These are phyloP conservation scores for Suillus weaverae DNA, from an alignment of 768 basidiomycete genomes.

Conservation along the genomic window DNA sequence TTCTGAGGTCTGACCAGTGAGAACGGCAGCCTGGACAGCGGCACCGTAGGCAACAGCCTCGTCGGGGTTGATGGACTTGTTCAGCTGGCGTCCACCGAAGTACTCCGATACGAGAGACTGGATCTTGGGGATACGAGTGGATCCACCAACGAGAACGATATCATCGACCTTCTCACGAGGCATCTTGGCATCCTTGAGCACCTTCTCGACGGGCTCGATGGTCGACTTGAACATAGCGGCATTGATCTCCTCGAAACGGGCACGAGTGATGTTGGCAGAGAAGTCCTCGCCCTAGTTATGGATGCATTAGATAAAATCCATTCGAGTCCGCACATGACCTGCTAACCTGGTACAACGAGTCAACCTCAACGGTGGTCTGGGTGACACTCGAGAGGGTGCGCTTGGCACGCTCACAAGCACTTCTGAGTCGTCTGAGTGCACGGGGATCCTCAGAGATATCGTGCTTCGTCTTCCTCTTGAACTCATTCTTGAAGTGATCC, in stretches of 20 bases:
- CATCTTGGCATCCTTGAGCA: conserved; percentile 99
- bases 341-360: conserved; percentile 90
- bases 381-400: conserved; percentile 96
- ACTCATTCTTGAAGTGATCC: conserved; percentile 99
- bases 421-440: conserved; percentile 92
- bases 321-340: background rate
- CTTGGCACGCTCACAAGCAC: conserved; percentile 99
- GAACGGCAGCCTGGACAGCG: conserved; percentile 98
- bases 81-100: conserved; percentile 96
- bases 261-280: conserved; percentile 97
- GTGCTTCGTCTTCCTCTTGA: conserved; percentile 95
- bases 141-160: conserved; percentile 99
- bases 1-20: conserved; percentile 97
- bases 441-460: conserved; percentile 97
- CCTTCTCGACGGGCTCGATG: conserved; percentile 97
- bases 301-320: conserved; percentile 11
- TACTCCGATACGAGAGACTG: conserved; percentile 97
- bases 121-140: conserved; percentile 99
- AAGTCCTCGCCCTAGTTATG: conserved; percentile 88
- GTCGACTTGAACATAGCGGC: conserved; percentile 94
- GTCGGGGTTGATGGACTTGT: conserved; percentile 99
- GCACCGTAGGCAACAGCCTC: conserved; percentile 99
- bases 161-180: conserved; percentile 96
- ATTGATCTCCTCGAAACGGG: conserved; percentile 99
- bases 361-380: conserved; percentile 98